A percentile compares a stretch with the other conserved stretches of the same genome.
phyloP scores from a whole-genome alignment of 2,329 filamentous ascomycete species.

The Phoma sp. region DNA sequence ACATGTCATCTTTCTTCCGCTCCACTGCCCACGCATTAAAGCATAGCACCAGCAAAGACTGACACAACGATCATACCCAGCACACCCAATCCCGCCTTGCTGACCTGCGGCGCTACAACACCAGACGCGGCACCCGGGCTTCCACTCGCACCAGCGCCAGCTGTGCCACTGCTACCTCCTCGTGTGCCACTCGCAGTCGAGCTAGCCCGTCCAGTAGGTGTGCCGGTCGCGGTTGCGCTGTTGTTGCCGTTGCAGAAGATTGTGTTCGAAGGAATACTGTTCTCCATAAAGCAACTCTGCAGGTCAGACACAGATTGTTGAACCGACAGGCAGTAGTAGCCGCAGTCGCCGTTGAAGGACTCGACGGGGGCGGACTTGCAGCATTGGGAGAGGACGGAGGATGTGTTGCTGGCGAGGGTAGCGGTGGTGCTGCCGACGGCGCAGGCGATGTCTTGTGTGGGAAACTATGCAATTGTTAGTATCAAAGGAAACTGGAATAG shows the following conservation, averaged over 20 bases:
- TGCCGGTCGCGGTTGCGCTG: conserved; percentile 37
- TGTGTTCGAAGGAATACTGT: conserved; percentile 25
- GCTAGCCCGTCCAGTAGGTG: conserved; percentile 19
- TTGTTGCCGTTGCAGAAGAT: conserved; percentile 40
- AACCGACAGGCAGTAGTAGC: conserved; percentile 39
- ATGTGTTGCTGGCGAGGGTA: conserved; percentile 35
- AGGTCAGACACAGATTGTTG: conserved; percentile 38
- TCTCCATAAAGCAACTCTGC: conserved; percentile 37
- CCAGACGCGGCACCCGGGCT: conserved; percentile 27
- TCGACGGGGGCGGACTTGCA: conserved; percentile 44
- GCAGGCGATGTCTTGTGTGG: conserved; percentile 38
- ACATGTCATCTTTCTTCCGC: background rate
- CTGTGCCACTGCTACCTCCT: conserved; percentile 8
- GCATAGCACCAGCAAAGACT: conserved; percentile 35
- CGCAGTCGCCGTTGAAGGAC: conserved; percentile 38
- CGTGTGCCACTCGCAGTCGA: conserved; percentile 21
- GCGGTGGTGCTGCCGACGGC: conserved; percentile 32
- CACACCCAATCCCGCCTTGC: conserved; percentile 40
- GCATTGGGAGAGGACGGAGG: conserved; percentile 34
- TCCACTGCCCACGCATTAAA: conserved; percentile 21
- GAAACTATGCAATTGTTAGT: conserved; percentile 22
- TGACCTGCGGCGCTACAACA: conserved; percentile 27
- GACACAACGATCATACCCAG: conserved; percentile 38
- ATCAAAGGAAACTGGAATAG: no score
- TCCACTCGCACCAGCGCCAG: conserved; percentile 9